phyloP scores from a whole-genome alignment of 1,284 basidiomycete genomes.

The Afroboletus lepidellus region DNA sequence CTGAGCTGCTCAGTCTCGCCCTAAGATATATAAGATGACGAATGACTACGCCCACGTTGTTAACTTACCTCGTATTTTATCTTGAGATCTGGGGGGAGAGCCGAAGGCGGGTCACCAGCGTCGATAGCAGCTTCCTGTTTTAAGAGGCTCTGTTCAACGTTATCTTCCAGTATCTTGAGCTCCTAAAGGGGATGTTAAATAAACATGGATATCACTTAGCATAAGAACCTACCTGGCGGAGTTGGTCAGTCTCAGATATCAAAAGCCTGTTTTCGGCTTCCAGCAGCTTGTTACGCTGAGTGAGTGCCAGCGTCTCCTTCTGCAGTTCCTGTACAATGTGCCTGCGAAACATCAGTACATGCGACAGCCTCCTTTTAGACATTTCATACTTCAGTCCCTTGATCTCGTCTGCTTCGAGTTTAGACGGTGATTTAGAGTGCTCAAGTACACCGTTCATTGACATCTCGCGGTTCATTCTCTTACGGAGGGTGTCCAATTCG shows the following conservation, averaged over 20 bases:
- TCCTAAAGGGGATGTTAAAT: conserved; percentile 45
- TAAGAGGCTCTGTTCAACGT: conserved; percentile 62
- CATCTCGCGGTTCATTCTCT: conserved; percentile 56
- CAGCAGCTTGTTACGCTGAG: conserved; percentile 66
- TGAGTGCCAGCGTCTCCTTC: conserved; percentile 70
- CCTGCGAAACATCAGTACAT: conserved; percentile 39
- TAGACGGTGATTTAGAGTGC: conserved; percentile 38
- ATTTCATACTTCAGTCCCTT: conserved; percentile 69
- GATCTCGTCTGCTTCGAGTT: conserved; percentile 62
- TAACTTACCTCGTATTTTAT: conserved; percentile 52
- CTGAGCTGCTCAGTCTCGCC: conserved; percentile 66
- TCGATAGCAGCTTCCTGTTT: conserved; percentile 49
- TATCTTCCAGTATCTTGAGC: conserved; percentile 70
- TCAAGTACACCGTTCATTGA: conserved; percentile 43
- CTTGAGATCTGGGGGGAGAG: conserved; percentile 40
- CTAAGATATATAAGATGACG: conserved; percentile 35
- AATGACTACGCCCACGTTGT: background rate
- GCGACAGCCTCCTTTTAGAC: background rate
- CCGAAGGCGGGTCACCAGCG: conserved; percentile 27
- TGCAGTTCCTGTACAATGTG: conserved; percentile 87
- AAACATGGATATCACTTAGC: no score
- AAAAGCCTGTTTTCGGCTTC: conserved; percentile 78
- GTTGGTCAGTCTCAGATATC: conserved; percentile 69
- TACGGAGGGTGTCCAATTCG: conserved; percentile 57
- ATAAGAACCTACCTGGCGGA: conserved; percentile 59